Conservation (phyloP, 345 rosid genomes). For the Arabidopsis thaliana region TAIR10.1 NC_003075.7:953001-953500, state of each 20-base stretch:
- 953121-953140: not conserved
- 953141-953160: not conserved
- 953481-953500: slow-evolving; percentile 86
- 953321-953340: not conserved
- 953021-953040: slow-evolving; percentile 3
- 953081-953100: not conserved
- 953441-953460: slow-evolving; percentile 54
- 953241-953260: not conserved
- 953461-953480: slow-evolving; percentile 79
- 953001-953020: slow-evolving; percentile 63
- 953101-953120: slow-evolving; percentile 9
- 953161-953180: slow-evolving; percentile 1
- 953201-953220: no score
- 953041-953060: not conserved
- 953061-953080: not conserved
- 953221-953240: not conserved
- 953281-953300: not conserved
- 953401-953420: slow-evolving; percentile 43
- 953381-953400: slow-evolving; percentile 61
- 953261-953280: slow-evolving; percentile 6
- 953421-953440: slow-evolving; percentile 33
- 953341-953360: not conserved
- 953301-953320: not conserved
- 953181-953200: not conserved
- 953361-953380: not conserved